phyloP scores from a whole-genome alignment of 2,329 filamentous ascomycete genomes.

The Paraphoma chrysanthemicola region DNA sequence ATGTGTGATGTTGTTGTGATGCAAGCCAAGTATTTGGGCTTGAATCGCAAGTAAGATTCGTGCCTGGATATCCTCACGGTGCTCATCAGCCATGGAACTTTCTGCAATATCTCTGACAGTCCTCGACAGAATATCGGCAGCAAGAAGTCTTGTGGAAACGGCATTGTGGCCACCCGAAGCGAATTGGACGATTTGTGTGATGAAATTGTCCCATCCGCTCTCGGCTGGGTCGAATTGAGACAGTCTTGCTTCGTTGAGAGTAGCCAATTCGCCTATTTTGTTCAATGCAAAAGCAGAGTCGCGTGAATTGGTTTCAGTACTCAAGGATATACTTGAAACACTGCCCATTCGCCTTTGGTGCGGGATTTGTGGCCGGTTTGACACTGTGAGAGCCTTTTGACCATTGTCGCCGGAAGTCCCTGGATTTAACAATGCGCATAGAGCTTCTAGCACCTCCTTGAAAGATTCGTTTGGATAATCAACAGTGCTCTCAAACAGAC shows the following conservation, averaged over 20 bases:
- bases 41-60: conserved; percentile 73
- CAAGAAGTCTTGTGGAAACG: conserved; percentile 55
- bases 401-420: conserved; percentile 29
- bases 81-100: conserved; percentile 58
- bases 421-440: conserved; percentile 71
- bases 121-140: conserved; percentile 58
- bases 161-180: conserved; percentile 49
- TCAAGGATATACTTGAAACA: conserved; percentile 50
- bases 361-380: conserved; percentile 34
- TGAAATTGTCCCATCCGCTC: conserved; percentile 79
- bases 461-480: conserved; percentile 90
- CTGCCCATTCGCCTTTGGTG: conserved; percentile 52
- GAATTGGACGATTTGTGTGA: conserved; percentile 60
- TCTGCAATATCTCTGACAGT: conserved; percentile 56
- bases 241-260: conserved; percentile 64
- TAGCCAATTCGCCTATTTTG: conserved; percentile 55
- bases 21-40: conserved; percentile 66
- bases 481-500: conserved; percentile 88
- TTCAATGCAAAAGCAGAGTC: conserved; percentile 58
- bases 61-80: conserved; percentile 66
- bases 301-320: conserved; percentile 48
- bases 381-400: conserved; percentile 28
- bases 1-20: conserved; percentile 56
- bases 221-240: conserved; percentile 69
- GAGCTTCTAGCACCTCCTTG: conserved; percentile 74